These are phyloP conservation scores for Ramaria sp. DNA, from an alignment of 768 basidiomycete species.

Conservation along the genomic window DNA sequence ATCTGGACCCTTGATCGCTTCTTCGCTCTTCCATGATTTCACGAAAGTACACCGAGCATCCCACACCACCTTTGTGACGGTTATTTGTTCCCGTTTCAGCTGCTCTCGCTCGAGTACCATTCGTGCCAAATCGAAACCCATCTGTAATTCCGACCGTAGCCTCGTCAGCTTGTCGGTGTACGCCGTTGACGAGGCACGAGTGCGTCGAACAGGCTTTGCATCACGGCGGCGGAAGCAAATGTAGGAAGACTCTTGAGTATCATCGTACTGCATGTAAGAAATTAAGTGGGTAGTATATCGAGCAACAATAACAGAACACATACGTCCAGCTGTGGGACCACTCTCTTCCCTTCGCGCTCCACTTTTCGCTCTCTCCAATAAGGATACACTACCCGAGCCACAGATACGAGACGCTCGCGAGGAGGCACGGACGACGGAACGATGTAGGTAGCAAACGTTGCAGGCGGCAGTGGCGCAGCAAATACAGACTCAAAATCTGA, in stretches of 20 bases:
- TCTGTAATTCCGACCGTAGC: conserved; percentile 66
- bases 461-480: conserved; percentile 42
- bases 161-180: conserved; percentile 87
- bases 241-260: conserved; percentile 71
- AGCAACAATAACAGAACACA: conserved; percentile 18
- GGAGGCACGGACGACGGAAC: conserved; percentile 57
- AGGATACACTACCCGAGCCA: conserved; percentile 68
- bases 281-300: background rate
- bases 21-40: background rate
- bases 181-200: conserved; percentile 79
- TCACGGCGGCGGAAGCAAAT: conserved; percentile 96
- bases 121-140: conserved; percentile 62
- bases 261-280: conserved; percentile 31
- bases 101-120: conserved; percentile 61
- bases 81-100: conserved; percentile 52
- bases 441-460: conserved; percentile 57
- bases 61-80: conserved; percentile 59
- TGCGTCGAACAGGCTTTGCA: conserved; percentile 89
- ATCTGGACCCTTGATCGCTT: background rate
- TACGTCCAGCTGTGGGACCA: conserved; percentile 85
- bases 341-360: conserved; percentile 69
- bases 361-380: conserved; percentile 84
- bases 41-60: conserved; percentile 39
- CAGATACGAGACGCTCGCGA: conserved; percentile 47
- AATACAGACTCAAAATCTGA: conserved; percentile 64